Evolutionary conservation across 352 stramenopile genomes (phyloP), one percentile per base, ranked within the genome.

Genomic region (Pythium oligandrum): DNA sequence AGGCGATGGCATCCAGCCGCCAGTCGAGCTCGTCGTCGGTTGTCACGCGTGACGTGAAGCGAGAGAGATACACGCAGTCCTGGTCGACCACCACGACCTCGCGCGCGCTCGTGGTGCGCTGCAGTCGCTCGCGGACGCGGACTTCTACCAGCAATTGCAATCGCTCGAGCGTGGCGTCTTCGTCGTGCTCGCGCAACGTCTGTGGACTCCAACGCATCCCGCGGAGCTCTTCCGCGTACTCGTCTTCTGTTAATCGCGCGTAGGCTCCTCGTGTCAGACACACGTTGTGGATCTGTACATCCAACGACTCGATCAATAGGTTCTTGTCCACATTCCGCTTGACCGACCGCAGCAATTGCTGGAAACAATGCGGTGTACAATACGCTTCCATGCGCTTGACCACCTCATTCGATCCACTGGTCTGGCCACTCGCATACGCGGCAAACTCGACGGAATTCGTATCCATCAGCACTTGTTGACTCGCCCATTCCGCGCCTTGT

Each of bases 111-210:
- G 39, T 7, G 11, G 17, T 48, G 6, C 31, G 34, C 37, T 53
- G 5, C 3, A 53, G 4, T 4, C 38, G 48, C 38, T 62, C 55
- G 11, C 12, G 11, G 2, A 48, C 56, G 4, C 45, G 57, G 31
- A 63, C 44, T 50, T 63, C 50, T 6, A 55, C 57, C 34, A 55
- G 50, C 17, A 59, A 35, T 47, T 58, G 50, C 3, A 63, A 40
- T 9, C 57, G 51, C 33, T 63, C 57, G 38, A 55, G 39, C 33
- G 39, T 42, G 3, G 46, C 33, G n/a, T 40, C 4, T 3, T 55
- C 55, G 26, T 53, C 11, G 38, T 42, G 38, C 7, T 42, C 38
- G 38, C 7, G 12, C 38, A 42, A 12, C 12, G 12, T 42, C 38
- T 12, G 12, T 42, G 38, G 7, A 12, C 7, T 12, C 38, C 7